phyloP scores from a whole-genome alignment of 306 rosid species.

The Malus domestica region ASM211411v1 NC_041804.1:12746501-12747000 shows the following conservation, averaged over 20 bases:
- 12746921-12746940: constrained; percentile 60
- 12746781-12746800: constrained; percentile 58
- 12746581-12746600: background rate
- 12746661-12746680: constrained; percentile 55
- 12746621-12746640: constrained; percentile 38
- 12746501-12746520: background rate
- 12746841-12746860: constrained; percentile 61
- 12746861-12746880: constrained; percentile 66
- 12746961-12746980: constrained; percentile 16
- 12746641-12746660: constrained; percentile 59
- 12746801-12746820: constrained; percentile 68
- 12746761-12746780: constrained; percentile 83
- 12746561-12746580: background rate
- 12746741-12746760: constrained; percentile 88
- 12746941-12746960: constrained; percentile 41
- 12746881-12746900: constrained; percentile 42
- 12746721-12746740: constrained; percentile 70
- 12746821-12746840: constrained; percentile 60
- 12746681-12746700: constrained; percentile 55
- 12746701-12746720: constrained; percentile 60
- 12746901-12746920: constrained; percentile 69
- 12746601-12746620: background rate
- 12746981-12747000: constrained; percentile 55
- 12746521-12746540: background rate
- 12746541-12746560: background rate